Conservation (phyloP, 768 basidiomycete species). For the Suillus spraguei region DNA sequence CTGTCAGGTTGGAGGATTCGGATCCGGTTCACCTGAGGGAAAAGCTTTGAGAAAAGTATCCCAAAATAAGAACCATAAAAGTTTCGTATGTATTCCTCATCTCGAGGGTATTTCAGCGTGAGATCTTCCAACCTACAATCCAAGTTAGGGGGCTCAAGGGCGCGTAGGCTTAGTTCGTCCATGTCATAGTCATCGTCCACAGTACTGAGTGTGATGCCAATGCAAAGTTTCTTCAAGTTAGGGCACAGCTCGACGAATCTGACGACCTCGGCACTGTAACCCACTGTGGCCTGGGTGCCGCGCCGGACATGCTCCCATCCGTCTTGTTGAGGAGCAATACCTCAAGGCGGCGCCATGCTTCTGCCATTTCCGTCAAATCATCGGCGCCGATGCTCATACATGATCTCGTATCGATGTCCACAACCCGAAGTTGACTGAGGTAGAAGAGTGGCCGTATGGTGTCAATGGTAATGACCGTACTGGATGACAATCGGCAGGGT, state of each 20-base stretch:
- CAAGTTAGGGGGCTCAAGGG: not conserved
- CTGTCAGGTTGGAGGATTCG: not conserved
- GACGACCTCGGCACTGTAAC: not conserved
- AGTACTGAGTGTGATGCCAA: not conserved
- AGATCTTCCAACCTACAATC: not conserved
- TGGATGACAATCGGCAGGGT: not conserved
- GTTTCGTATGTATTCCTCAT: not conserved
- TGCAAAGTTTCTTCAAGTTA: not conserved
- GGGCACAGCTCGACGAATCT: not conserved
- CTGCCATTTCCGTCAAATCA: constrained; percentile 47
- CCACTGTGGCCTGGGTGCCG: not conserved
- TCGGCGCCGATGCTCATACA: constrained; percentile 37
- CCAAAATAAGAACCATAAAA: not conserved
- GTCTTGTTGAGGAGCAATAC: constrained; percentile 42
- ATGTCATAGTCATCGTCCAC: not conserved
- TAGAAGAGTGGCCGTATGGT: constrained; percentile 39
- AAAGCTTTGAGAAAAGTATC: not conserved
- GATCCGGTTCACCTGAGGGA: not conserved
- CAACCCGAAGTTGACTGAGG: constrained; percentile 33
- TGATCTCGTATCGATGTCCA: constrained; percentile 33
- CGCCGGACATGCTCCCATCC: not conserved
- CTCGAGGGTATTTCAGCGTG: not conserved
- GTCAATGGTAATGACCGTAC: constrained; percentile 9
- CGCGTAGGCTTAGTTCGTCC: not conserved
- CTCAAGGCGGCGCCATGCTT: constrained; percentile 46